These are phyloP conservation scores for Epichloe typhina DNA, from an alignment of 2,329 filamentous ascomycete genomes.

Conservation along the genomic window DNA sequence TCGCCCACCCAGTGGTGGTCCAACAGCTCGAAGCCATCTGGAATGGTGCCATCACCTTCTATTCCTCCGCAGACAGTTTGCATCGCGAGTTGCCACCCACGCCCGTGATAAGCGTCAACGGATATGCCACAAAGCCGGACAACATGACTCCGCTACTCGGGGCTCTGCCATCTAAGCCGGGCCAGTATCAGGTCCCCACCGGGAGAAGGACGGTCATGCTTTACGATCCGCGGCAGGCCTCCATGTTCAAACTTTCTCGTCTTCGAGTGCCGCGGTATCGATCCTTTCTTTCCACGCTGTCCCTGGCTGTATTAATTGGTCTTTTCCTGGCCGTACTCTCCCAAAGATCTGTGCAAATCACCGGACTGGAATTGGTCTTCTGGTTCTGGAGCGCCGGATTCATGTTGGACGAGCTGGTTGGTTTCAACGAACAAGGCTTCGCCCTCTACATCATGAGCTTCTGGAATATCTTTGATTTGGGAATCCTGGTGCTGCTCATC, in stretches of 20 bases:
- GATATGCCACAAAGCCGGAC: conserved; percentile 23
- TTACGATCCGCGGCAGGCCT: conserved; percentile 84
- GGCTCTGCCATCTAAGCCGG: conserved; percentile 18
- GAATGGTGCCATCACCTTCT: conserved; percentile 91
- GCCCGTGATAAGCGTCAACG: conserved; percentile 12
- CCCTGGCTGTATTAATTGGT: conserved; percentile 70
- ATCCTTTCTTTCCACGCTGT: conserved; percentile 78
- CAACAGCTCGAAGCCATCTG: conserved; percentile 95
- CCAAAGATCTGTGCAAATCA: conserved; percentile 66
- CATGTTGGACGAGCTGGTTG: conserved; percentile 91
- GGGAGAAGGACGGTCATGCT: conserved; percentile 66
- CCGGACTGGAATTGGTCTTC: conserved; percentile 73
- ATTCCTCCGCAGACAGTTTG: conserved; percentile 73
- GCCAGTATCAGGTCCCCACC: conserved; percentile 23
- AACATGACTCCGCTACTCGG: conserved; percentile 39
- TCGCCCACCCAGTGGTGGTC: conserved; percentile 82
- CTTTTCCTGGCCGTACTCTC: conserved; percentile 75
- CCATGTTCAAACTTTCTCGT: conserved; percentile 80
- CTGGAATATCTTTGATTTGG: conserved; percentile 92
- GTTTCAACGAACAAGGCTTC: conserved; percentile 93
- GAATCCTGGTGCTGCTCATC: conserved; percentile 73
- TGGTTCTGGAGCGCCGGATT: conserved; percentile 98
- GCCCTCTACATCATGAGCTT: conserved; percentile 95
- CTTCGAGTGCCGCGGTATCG: conserved; percentile 84
- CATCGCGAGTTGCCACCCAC: conserved; percentile 43